Base-by-base conservation (phyloP, 225 moss, liverwort and hornwort species). In the Polytrichum formosum region DNA sequence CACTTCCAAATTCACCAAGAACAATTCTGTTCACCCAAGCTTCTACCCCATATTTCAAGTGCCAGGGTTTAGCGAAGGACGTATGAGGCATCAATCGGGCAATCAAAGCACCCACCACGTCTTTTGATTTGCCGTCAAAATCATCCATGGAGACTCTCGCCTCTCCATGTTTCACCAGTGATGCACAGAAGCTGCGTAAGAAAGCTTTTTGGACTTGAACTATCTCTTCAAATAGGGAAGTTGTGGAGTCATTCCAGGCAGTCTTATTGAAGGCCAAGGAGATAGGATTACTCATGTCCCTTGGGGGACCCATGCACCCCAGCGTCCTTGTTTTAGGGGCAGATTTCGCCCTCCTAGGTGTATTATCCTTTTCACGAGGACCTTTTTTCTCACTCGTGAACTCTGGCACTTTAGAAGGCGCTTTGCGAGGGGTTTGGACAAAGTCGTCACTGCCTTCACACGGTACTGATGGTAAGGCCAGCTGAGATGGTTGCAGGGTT, bases 121-220 rank as follows among this genome's bases (percentile, higher is more conserved):
- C 81, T 54, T 54, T 55, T 60, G 35, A 25, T 2, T 29, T 62
- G 7, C 18, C 22, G 8, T 61, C 68, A 35, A 59, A 54, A 17
- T 56, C 75, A 16, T 63, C 75, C 53, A 63, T 20, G 7, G 69
- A 7, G 9, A 63, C 26, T 9, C 61, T 72, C 13, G 75, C 75
- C 60, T 84, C 87, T 7, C 87, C 83, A 10, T 78, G 72, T 63
- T 87, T 87, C n/a, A 70, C 70, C n/a, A 87, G 56, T 20, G 70
- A 81, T 22, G 79, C 84, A 53, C 84, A 87, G 17, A 87, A 84
- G 0, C 79, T 70, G 53, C 87, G 87, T 6, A 87, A 75, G 37
- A 84, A 87, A 0, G 81, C 84, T 5, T 84, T 84, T 35, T 87
- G 84, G 18, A 87, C 87, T 55, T 87, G 87, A 16, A 82, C 82